These are phyloP conservation scores for Xylariaceae sp. DNA, from an alignment of 2,329 filamentous ascomycete genomes.

Conservation along the genomic window DNA sequence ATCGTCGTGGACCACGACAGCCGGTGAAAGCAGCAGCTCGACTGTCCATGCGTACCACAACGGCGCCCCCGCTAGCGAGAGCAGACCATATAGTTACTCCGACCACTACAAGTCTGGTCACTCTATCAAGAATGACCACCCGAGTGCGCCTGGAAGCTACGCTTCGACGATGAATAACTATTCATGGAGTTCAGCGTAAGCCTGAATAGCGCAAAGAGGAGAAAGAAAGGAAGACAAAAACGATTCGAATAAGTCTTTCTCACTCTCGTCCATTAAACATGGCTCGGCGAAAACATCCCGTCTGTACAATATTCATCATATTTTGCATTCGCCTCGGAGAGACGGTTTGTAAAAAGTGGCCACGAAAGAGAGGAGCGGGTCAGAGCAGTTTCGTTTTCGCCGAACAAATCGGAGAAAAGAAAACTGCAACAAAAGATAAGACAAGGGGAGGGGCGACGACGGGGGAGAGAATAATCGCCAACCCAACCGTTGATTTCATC, in stretches of 20 bases:
- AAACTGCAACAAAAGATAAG: neutral
- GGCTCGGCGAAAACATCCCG: constrained; percentile 6
- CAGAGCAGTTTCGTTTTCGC: neutral
- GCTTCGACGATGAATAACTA: constrained; percentile 51
- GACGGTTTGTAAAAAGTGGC: neutral
- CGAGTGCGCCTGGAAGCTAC: constrained; percentile 40
- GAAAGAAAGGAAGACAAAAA: neutral
- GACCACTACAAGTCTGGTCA: constrained; percentile 44
- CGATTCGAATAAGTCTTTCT: neutral
- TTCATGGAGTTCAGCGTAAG: constrained; percentile 50
- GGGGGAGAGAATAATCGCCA: constrained; percentile 7
- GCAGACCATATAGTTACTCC: constrained; percentile 45
- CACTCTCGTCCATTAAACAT: constrained; percentile 3
- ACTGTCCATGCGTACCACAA: constrained; percentile 41
- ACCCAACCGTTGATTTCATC: neutral
- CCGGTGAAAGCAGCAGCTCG: constrained; percentile 39
- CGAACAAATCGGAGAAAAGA: constrained; percentile 2
- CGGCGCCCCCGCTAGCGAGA: constrained; percentile 36
- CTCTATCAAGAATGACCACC: constrained; percentile 33
- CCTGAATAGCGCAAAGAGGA: neutral
- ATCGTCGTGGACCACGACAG: constrained; percentile 48
- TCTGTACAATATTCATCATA: constrained; percentile 19
- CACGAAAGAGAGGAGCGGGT: constrained; percentile 1
- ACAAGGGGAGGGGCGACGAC: neutral
- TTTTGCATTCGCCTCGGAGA: constrained; percentile 7